Evolutionary conservation across 2,329 filamentous ascomycete genomes (phyloP).

Genomic region (Myriosclerotinia duriaeana): DNA sequence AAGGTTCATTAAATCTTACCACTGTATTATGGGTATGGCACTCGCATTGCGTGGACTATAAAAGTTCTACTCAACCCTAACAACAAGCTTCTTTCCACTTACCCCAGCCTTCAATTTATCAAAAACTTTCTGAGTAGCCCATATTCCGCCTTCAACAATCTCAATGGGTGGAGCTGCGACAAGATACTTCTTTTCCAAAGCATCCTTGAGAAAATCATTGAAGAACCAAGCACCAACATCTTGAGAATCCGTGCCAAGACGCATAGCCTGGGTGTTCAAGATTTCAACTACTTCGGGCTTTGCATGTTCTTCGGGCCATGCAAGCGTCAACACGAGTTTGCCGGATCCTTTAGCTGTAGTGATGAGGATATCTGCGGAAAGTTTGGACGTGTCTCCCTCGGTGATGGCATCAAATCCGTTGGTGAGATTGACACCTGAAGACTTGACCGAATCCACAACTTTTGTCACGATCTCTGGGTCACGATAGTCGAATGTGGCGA

Average conservation of each 20-base stretch:
- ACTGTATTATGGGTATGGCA: not conserved
- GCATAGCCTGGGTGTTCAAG: constrained; percentile 6
- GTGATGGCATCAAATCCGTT: constrained; percentile 25
- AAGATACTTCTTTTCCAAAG: constrained; percentile 25
- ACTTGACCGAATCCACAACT: constrained; percentile 23
- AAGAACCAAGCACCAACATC: constrained; percentile 29
- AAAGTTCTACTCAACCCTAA: constrained; percentile 20
- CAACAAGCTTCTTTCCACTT: constrained; percentile 31
- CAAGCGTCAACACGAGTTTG: constrained; percentile 22
- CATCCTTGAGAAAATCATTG: constrained; percentile 27
- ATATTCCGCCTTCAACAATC: constrained; percentile 28
- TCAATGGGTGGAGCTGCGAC: constrained; percentile 26
- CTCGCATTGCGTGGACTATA: not conserved
- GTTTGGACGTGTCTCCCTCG: constrained; percentile 18
- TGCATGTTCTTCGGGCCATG: constrained; percentile 11
- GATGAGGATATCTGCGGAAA: constrained; percentile 19
- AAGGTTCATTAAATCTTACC: too few relatives aligned
- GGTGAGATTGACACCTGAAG: constrained; percentile 21
- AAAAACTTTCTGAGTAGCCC: constrained; percentile 20
- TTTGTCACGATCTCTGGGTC: constrained; percentile 24
- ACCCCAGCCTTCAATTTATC: constrained; percentile 29
- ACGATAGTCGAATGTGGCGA: constrained; percentile 45
- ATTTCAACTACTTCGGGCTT: constrained; percentile 26
- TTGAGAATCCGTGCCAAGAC: not conserved
- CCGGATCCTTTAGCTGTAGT: constrained; percentile 16